phyloP scores from a whole-genome alignment of 208 protist species.

The Eutreptiella sp. region DNA sequence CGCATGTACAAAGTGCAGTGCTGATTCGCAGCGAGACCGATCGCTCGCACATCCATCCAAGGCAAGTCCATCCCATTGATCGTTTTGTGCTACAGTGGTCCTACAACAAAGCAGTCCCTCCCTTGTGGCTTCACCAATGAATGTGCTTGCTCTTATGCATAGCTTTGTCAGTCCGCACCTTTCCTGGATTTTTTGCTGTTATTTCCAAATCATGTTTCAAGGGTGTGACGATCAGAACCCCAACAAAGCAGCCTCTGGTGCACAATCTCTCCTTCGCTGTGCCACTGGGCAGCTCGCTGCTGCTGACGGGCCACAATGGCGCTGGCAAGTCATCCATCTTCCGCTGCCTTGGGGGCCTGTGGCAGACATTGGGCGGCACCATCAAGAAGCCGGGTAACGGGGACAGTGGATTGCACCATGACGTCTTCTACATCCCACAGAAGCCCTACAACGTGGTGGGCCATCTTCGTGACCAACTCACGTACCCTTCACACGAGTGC shows the following conservation, averaged over 20 bases:
- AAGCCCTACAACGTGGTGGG: conserved; percentile 34
- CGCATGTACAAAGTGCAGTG: too few relatives aligned
- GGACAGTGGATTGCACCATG: conserved; percentile 24
- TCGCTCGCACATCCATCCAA: too few relatives aligned
- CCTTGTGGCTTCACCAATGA: too few relatives aligned
- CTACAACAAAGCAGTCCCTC: too few relatives aligned
- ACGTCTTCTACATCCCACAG: conserved; percentile 37
- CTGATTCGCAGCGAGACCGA: too few relatives aligned
- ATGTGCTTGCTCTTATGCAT: too few relatives aligned
- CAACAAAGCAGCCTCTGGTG: conserved; percentile 36
- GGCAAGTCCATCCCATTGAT: too few relatives aligned
- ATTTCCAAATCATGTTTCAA: conserved; percentile 6
- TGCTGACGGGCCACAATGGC: conserved; percentile 80
- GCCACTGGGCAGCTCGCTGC: conserved; percentile 65
- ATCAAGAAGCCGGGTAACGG: conserved; percentile 27
- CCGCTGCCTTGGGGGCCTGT: conserved; percentile 49
- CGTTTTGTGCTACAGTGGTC: too few relatives aligned
- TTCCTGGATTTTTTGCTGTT: too few relatives aligned
- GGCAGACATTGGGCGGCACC: conserved; percentile 36
- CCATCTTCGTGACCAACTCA: conserved; percentile 32
- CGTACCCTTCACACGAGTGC: conserved; percentile 32
- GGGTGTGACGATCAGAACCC: neutral
- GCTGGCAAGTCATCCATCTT: conserved; percentile 79
- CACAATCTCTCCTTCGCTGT: conserved; percentile 60
- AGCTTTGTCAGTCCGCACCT: too few relatives aligned